Evolutionary conservation across 352 stramenopile species (phyloP).

Genomic region (Phytophthora aleatoria): DNA sequence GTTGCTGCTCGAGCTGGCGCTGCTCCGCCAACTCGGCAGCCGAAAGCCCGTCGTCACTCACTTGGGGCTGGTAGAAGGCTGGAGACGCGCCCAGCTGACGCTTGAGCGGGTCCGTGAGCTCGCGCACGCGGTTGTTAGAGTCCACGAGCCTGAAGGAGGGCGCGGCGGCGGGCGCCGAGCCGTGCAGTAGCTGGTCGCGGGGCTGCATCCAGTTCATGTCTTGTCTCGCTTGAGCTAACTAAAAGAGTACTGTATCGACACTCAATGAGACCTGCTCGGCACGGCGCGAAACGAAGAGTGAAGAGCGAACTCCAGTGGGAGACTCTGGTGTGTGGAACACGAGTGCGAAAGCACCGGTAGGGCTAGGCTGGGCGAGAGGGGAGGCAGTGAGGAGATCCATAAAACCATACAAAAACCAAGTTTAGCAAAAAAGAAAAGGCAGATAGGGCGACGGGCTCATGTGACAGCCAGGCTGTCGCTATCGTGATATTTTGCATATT

Average conservation of each 20-base stretch:
- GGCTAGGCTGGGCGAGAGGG: conserved; percentile 21
- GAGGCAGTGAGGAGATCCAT: conserved; percentile 27
- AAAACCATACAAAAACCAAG: conserved; percentile 22
- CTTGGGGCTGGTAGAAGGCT: conserved; percentile 29
- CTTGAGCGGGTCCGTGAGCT: conserved; percentile 60
- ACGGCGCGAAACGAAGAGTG: conserved; percentile 37
- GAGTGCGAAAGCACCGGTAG: conserved; percentile 28
- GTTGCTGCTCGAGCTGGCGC: conserved; percentile 73
- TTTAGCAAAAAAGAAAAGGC: conserved; percentile 31
- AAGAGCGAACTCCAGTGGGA: background rate
- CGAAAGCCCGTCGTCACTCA: conserved; percentile 48
- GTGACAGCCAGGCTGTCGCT: conserved; percentile 19
- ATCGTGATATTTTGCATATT: conserved; percentile 2
- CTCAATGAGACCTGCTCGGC: conserved; percentile 19
- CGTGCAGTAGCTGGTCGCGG: conserved; percentile 44
- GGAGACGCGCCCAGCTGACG: conserved; percentile 25
- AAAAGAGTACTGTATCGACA: conserved; percentile 10
- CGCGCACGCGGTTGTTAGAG: conserved; percentile 72
- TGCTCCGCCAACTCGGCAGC: conserved; percentile 65
- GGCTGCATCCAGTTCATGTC: conserved; percentile 68
- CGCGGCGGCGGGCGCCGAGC: conserved; percentile 29
- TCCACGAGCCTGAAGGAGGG: conserved; percentile 77
- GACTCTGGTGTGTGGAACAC: conserved; percentile 24
- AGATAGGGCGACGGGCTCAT: conserved; percentile 20
- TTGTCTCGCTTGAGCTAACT: background rate